Percentiles rank a stretch among this genome's conserved stretches.
Evolutionary conservation across 768 basidiomycete species (phyloP).

Genomic region (Hypholoma fasciculare): DNA sequence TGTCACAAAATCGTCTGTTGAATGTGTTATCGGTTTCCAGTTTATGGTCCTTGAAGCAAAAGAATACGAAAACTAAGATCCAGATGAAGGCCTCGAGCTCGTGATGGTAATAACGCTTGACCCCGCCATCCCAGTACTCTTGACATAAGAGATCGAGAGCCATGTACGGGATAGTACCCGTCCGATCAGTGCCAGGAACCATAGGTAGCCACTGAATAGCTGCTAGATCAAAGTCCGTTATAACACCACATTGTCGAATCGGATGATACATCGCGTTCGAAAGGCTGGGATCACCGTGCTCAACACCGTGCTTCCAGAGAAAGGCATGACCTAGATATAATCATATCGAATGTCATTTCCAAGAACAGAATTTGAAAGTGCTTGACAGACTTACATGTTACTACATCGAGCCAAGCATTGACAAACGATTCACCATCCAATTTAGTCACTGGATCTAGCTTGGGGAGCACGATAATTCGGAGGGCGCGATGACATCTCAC

Average conservation of each 20-base stretch:
- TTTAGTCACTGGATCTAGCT: slow-evolving; percentile 1
- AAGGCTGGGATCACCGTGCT: background rate
- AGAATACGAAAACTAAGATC: background rate
- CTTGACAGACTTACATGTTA: slow-evolving; percentile 3
- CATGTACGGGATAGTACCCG: slow-evolving; percentile 2
- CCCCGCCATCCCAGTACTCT: background rate
- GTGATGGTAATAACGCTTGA: background rate
- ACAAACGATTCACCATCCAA: slow-evolving; percentile 1
- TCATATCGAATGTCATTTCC: background rate
- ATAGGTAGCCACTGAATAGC: background rate
- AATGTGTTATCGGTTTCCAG: background rate
- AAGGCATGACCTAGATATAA: background rate
- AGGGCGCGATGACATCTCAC: slow-evolving; percentile 7
- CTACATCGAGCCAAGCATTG: slow-evolving; percentile 9
- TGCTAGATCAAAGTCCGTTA: background rate
- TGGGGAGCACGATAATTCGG: slow-evolving; percentile 4
- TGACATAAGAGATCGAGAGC: background rate
- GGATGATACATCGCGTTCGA: background rate
- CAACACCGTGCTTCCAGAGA: background rate
- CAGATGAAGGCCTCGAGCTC: slow-evolving; percentile 2
- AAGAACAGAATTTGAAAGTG: background rate
- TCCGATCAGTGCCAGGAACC: background rate
- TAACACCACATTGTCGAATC: background rate
- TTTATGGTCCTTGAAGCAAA: background rate
- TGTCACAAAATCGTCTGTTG: too few species aligned